Evolutionary conservation across 192 early-diverging fungal species (phyloP).

Genomic region (Phycomyces nitens): DNA sequence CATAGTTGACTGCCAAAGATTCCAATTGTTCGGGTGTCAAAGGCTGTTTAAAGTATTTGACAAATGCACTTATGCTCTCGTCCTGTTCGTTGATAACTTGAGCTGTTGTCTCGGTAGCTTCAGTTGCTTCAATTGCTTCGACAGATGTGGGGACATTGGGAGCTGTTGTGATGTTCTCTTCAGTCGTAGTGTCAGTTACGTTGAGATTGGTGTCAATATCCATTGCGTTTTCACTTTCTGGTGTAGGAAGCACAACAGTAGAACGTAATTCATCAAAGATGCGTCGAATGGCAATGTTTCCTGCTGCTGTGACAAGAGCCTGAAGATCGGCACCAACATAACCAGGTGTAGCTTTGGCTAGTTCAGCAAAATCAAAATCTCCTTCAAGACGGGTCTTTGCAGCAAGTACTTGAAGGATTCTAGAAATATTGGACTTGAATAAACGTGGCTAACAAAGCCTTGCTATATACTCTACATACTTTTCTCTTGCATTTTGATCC

Average conservation of each 20-base stretch:
- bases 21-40: slow-evolving; percentile 80
- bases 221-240: slow-evolving; percentile 28
- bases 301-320: slow-evolving; percentile 85
- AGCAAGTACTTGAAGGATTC: slow-evolving; percentile 77
- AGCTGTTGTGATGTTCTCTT: slow-evolving; percentile 4
- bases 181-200: background rate
- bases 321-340: slow-evolving; percentile 98
- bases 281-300: slow-evolving; percentile 87
- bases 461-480: slow-evolving; percentile 45
- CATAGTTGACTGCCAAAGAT: slow-evolving; percentile 73
- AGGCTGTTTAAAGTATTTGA: slow-evolving; percentile 65
- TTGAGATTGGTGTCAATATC: slow-evolving; percentile 32
- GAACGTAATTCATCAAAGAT: slow-evolving; percentile 52
- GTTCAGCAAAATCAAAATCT: slow-evolving; percentile 73
- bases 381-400: slow-evolving; percentile 74
- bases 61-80: slow-evolving; percentile 68
- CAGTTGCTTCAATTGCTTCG: slow-evolving; percentile 14
- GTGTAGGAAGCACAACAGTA: slow-evolving; percentile 19
- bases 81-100: slow-evolving; percentile 46
- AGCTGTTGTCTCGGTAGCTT: slow-evolving; percentile 30
- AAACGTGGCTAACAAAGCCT: background rate
- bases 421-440: slow-evolving; percentile 25
- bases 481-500: slow-evolving; percentile 80
- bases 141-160: background rate
- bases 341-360: slow-evolving; percentile 92